These are phyloP conservation scores for Ceratobasidium sp. DNA, from an alignment of 1,284 basidiomycete genomes.

Conservation along the genomic window DNA sequence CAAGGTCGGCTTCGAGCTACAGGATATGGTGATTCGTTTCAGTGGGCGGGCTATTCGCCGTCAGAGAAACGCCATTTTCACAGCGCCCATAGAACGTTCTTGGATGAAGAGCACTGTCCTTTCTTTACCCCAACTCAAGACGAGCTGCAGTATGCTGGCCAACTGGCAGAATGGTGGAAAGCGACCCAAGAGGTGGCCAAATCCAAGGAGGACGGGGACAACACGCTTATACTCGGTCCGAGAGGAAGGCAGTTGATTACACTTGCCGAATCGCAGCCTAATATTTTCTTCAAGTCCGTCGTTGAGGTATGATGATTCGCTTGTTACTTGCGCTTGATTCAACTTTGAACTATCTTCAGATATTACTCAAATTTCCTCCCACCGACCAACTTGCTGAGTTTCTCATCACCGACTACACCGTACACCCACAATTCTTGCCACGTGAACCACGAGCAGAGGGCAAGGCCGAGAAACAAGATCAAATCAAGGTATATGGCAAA, in stretches of 20 bases:
- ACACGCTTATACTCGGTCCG: conserved; percentile 5
- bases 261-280: conserved; percentile 16
- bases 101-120: conserved; percentile 22
- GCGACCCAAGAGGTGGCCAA: conserved; percentile 19
- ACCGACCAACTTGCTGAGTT: conserved; percentile 29
- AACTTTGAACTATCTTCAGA: conserved; percentile 2
- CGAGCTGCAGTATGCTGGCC: conserved; percentile 19
- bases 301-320: conserved; percentile 16
- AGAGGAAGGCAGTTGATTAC: conserved; percentile 23
- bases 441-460: conserved; percentile 14
- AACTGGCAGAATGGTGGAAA: conserved; percentile 31
- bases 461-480: conserved; percentile 3
- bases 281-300: conserved; percentile 31
- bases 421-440: conserved; percentile 20
- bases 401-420: conserved; percentile 28
- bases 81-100: conserved; percentile 12
- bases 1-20: conserved; percentile 5
- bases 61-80: conserved; percentile 18
- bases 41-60: conserved; percentile 33
- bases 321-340: not conserved
- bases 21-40: conserved; percentile 22
- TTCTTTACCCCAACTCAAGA: conserved; percentile 15
- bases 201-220: not conserved
- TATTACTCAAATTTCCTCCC: conserved; percentile 17
- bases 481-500: conserved; percentile 27